Evolutionary conservation across 2,329 filamentous ascomycete species (phyloP), one percentile per base, ranked within the genome.

Genomic region (Biscogniauxia mediterranea): DNA sequence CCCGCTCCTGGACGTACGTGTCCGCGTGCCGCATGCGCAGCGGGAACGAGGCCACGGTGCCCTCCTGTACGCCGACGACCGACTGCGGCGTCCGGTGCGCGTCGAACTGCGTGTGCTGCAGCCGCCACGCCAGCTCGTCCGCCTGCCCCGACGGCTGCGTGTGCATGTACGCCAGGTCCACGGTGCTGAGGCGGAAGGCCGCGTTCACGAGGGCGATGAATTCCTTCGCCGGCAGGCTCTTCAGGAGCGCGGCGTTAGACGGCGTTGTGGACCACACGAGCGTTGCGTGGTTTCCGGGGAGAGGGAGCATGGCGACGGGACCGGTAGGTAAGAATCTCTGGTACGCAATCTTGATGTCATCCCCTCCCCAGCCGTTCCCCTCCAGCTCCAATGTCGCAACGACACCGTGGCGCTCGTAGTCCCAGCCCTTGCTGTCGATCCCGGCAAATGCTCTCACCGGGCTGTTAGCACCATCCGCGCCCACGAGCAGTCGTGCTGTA

Each of bases 231-330:
- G 87, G 79, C 4, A 99, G 82, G 46, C 84, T 85, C 79, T 96
- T 97, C 50, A 99, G 82, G 58, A 89, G 82, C 0, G 90, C 83
- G 0, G 94, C 95, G 62, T 92, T 88, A 58, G 87, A 82, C 0
- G 93, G 89, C 0, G 91, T 95, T 1, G 93, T 98, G 5, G 93
- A 96, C 95, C 95, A 99, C 19, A 99, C 95, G 4, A 99, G 81
- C 0, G 92, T 93, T 4, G 93, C 89, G 73, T 86, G 85, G 65
- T 91, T 90, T 20, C 91, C 90, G 0, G 95, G 95, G 8, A 99
- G 80, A 1, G 95, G 95, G 1, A 99, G 85, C 78, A 98, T 88
- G 19, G 95, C 95, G 56, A 98, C 87, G 0, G 95, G 95, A 0
- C 95, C 95, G 0, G 91, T 92, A 3, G 95, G 95, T 15, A 99